Base-by-base conservation (phyloP, 2,329 filamentous ascomycete species). In the Phymatotrichopsis omnivora region DNA sequence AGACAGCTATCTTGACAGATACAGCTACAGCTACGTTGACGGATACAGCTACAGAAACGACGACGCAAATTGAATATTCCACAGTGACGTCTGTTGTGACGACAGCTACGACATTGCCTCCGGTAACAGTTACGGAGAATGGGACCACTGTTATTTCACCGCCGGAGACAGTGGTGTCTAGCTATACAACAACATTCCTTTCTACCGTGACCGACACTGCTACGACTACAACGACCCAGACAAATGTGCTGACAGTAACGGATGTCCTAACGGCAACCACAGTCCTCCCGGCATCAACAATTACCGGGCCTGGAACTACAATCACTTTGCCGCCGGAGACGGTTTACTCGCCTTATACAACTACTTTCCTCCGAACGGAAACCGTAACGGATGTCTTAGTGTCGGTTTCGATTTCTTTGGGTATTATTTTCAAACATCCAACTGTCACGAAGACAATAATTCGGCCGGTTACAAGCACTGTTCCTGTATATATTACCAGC, bases 21-120 rank as follows among this genome's bases (percentile, higher is more conserved):
- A 35, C 39, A 12, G 29, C 29, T 22, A 52, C 49, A 12, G 28
- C 22, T 19, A 50, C 37, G 12, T 19, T 17, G 11, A 52, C 49
- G 25, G 28, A 24, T 12, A 35, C 16, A 24, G 17, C 19, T 37
- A 46, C 34, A 5, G 23, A 19, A 12, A 29, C 27, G 17, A 40
- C 33, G 11, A 45, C 47, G 10, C 10, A 10, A 17, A 34, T n/a
- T n/a, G 40, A 37, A 14, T 47, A 36, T 7, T 32, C 7, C 12
- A 49, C 47, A 35, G 20, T 33, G n/a, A 49, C 36, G n/a, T 45
- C 46, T 10, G 22, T 40, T 4, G 25, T 41, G 7, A 36, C 31
- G 25, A 30, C 37, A 16, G 45, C 46, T 8, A 45, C 41, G 3
- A 45, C 46, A 20, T 41, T 49, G 30, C 46, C 46, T 14, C 35